Evolutionary conservation across 1,139 yeast species (phyloP).

Genomic region (Scheffersomyces lignicola): DNA sequence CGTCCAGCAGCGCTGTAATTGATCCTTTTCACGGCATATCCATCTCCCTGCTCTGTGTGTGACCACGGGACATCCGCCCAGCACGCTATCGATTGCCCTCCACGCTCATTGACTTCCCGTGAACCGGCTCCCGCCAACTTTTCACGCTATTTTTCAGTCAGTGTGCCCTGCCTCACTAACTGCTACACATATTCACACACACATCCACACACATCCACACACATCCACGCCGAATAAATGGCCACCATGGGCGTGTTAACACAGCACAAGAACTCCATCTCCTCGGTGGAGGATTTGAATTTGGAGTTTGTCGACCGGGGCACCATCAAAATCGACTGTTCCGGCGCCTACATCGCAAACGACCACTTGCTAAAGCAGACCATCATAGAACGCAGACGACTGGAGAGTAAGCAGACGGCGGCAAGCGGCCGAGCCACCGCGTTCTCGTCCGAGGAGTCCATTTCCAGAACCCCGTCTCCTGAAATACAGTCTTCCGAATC

Average conservation of each 20-base stretch:
- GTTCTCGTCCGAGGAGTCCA: slow-evolving; percentile 7
- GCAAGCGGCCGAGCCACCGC: slow-evolving; percentile 10
- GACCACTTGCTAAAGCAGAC: slow-evolving; percentile 36
- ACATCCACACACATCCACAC: too few species aligned
- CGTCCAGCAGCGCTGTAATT: too few species aligned
- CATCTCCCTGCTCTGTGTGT: too few species aligned
- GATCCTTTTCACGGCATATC: too few species aligned
- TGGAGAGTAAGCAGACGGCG: neutral
- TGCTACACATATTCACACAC: too few species aligned
- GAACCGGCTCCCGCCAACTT: too few species aligned
- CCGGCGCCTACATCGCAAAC: slow-evolving; percentile 50
- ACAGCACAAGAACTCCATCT: slow-evolving; percentile 2
- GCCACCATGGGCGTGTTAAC: neutral
- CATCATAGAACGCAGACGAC: neutral
- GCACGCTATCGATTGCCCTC: too few species aligned
- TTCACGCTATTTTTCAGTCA: too few species aligned
- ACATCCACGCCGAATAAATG: too few species aligned
- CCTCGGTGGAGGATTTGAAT: slow-evolving; percentile 17
- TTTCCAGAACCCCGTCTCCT: slow-evolving; percentile 12
- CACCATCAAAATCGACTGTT: slow-evolving; percentile 44
- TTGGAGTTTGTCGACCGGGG: slow-evolving; percentile 36
- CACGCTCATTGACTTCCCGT: too few species aligned
- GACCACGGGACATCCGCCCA: too few species aligned
- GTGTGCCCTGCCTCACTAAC: too few species aligned
- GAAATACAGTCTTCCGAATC: slow-evolving; percentile 7